These are phyloP conservation scores for Aspergillus cavernicola DNA, from an alignment of 495 filamentous ascomycete species.

Conservation along the genomic window DNA sequence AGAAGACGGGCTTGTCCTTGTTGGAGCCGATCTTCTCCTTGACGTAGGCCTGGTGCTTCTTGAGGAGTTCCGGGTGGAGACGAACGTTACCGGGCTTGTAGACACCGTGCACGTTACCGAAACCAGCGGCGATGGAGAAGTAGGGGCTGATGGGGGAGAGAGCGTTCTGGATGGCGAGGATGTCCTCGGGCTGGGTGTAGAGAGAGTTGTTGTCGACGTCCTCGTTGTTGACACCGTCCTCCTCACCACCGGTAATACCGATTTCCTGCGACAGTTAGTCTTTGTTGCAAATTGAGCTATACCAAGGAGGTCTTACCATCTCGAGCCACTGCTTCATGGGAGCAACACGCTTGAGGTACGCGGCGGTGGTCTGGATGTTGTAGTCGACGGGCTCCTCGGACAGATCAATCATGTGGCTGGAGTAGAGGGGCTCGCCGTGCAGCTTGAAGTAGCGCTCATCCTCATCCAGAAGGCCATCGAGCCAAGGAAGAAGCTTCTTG, in stretches of 20 bases:
- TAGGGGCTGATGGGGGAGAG: constrained; percentile 79
- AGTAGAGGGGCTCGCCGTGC: constrained; percentile 90
- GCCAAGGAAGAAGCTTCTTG: constrained; percentile 91
- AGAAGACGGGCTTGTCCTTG: constrained; percentile 89
- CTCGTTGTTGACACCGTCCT: constrained; percentile 74
- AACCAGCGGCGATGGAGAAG: constrained; percentile 97
- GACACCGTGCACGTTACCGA: constrained; percentile 98
- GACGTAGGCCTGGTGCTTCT: constrained; percentile 90
- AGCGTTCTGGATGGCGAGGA: constrained; percentile 80
- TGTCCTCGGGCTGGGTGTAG: constrained; percentile 97
- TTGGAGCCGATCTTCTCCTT: constrained; percentile 62
- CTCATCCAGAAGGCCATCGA: constrained; percentile 90
- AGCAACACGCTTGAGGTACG: constrained; percentile 84
- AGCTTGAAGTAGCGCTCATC: constrained; percentile 92
- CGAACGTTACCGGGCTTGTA: constrained; percentile 98
- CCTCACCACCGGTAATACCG: constrained; percentile 92
- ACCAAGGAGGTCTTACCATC: constrained; percentile 61
- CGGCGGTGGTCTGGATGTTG: constrained; percentile 88
- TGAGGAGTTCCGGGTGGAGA: constrained; percentile 88
- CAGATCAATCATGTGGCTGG: constrained; percentile 96
- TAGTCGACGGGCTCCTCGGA: constrained; percentile 81
- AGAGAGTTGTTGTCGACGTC: constrained; percentile 90
- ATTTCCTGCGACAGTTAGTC: constrained; percentile 60
- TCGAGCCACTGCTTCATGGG: constrained; percentile 99
- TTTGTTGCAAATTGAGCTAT: no score